These are phyloP conservation scores for Vickermania spadyakhi DNA, from an alignment of 208 protist species.

Conservation along the genomic window DNA sequence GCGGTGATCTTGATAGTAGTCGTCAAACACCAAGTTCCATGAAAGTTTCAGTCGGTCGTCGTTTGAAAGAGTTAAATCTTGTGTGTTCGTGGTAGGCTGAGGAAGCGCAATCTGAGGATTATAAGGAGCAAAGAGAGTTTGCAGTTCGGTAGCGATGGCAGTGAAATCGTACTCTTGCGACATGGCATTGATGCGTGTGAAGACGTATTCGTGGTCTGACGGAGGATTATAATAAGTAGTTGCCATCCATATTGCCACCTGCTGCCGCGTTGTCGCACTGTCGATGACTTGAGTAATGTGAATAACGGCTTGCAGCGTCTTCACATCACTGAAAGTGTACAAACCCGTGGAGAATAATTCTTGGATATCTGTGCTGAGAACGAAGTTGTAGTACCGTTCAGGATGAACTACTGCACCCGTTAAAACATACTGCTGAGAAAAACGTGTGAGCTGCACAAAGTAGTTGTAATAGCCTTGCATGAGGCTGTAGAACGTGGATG, in stretches of 20 bases:
- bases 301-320: neutral
- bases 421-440: slow-evolving; percentile 13
- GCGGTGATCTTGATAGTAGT: slow-evolving; percentile 11
- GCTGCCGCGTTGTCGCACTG: slow-evolving; percentile 11
- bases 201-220: slow-evolving; percentile 1
- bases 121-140: slow-evolving; percentile 7
- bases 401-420: slow-evolving; percentile 13
- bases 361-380: slow-evolving; percentile 1
- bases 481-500: neutral
- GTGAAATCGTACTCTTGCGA: slow-evolving; percentile 10
- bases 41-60: slow-evolving; percentile 4
- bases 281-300: slow-evolving; percentile 4
- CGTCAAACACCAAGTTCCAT: slow-evolving; percentile 14
- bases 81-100: neutral
- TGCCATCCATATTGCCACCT: slow-evolving; percentile 15
- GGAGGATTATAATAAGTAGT: slow-evolving; percentile 8
- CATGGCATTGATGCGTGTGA: slow-evolving; percentile 9
- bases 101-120: neutral
- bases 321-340: neutral
- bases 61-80: neutral
- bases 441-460: slow-evolving; percentile 1
- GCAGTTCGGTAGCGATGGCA: neutral
- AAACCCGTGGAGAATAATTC: slow-evolving; percentile 1
- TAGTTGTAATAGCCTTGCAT: slow-evolving; percentile 2
- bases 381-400: slow-evolving; percentile 8